Percentiles rank a stretch among this genome's conserved stretches.
Conservation (phyloP, 2,329 filamentous ascomycete species). For the Claviceps sp. region DNA sequence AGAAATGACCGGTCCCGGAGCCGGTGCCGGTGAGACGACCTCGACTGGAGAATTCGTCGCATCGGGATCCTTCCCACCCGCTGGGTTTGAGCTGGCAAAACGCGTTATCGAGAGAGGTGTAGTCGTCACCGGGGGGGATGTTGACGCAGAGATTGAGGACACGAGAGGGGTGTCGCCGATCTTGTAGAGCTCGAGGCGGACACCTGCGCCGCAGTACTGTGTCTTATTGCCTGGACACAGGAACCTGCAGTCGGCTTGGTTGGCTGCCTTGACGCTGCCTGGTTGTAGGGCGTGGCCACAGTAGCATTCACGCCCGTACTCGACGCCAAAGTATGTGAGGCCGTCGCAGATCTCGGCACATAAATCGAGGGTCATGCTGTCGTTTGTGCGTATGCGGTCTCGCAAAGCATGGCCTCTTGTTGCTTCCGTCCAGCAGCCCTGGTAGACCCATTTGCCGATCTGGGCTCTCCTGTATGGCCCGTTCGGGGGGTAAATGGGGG, state of each 20-base stretch:
- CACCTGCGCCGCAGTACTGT: conserved; percentile 19
- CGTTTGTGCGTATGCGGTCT: conserved; percentile 13
- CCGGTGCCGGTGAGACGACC: conserved; percentile 4
- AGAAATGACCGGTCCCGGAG: conserved; percentile 14
- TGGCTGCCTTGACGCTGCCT: conserved; percentile 14
- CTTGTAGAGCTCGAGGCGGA: conserved; percentile 22
- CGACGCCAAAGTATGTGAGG: conserved; percentile 23
- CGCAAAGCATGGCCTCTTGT: conserved; percentile 18
- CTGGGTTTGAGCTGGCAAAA: not conserved
- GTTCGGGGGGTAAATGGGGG: conserved; percentile 11
- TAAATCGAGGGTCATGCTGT: conserved; percentile 20
- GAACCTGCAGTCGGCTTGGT: conserved; percentile 20
- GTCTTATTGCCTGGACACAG: conserved; percentile 21
- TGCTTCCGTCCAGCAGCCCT: conserved; percentile 25
- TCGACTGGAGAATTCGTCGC: not conserved
- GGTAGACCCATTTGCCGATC: conserved; percentile 17
- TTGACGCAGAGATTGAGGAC: not conserved
- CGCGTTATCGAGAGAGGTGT: not conserved
- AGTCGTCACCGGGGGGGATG: not conserved
- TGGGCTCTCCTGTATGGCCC: conserved; percentile 13
- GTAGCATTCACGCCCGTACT: conserved; percentile 26
- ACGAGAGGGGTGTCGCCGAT: conserved; percentile 6
- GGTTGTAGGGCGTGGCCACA: conserved; percentile 20
- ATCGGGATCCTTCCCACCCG: not conserved
- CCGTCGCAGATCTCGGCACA: conserved; percentile 21